Base-by-base conservation (phyloP, 2,329 filamentous ascomycete species). In the Pyricularia grisea region DNA sequence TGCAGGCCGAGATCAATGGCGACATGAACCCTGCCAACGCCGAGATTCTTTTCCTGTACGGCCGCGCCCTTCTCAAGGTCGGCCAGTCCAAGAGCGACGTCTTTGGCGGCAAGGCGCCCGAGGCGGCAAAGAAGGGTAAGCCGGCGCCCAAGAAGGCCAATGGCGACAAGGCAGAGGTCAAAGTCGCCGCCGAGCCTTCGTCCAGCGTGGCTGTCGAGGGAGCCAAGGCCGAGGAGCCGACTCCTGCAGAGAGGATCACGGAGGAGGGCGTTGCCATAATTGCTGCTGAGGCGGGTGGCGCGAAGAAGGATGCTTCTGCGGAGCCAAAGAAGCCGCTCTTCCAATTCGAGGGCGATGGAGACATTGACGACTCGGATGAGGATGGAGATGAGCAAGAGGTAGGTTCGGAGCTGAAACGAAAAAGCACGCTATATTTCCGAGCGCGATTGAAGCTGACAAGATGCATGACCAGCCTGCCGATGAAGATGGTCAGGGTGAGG, bases 71-170 rank as follows among this genome's bases (percentile, higher is more conserved):
- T 25, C 98, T 97, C 84, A 94, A 94, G 78, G 91, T 98, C 70
- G 95, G 94, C 33, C 92, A 98, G 78, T 90, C 88, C 78, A 97
- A 97, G 79, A 97, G 93, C 77, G 94, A 98, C 76, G 94, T 99
- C 28, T 84, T 99, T 50, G 95, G 95, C 69, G 92, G 91, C 42
- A 91, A 91, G 75, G 91, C 94, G 25, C 78, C 87, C 76, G 81
- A 85, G 75, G 79, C 88, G 79, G 80, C 83, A 76, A 79, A 81
- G 71, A 80, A 82, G 70, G 85, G 81, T 65, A 77, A 78, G 68
- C 77, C 82, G 67, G 76, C 72, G 67, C 78, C 73, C 71, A 80
- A 81, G 76, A 82, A 81, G 72, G 69, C 77, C 67, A 82, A 82
- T 70, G 74, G 79, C 1, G 74, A 79, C 1, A 78, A 79, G 25